These are phyloP conservation scores for Eucalyptus regnans DNA, from an alignment of 345 rosid species.

Conservation along the genomic window DNA sequence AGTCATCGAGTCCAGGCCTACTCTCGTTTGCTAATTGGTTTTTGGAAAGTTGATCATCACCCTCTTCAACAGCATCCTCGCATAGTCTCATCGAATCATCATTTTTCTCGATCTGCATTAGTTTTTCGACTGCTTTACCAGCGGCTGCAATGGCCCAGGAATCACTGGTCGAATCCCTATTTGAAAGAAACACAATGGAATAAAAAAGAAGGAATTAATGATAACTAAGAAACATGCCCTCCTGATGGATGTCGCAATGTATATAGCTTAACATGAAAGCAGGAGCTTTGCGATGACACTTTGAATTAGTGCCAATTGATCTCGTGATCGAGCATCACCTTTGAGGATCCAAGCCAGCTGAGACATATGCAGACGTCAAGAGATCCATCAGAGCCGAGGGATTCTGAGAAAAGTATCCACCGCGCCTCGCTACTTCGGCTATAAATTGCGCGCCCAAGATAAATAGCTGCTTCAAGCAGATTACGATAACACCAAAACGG, in stretches of 20 bases:
- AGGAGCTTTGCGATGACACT: not conserved
- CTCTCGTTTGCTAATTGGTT: not conserved
- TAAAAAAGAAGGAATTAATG: not conserved
- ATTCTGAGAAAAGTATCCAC: constrained; percentile 27
- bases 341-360: constrained; percentile 30
- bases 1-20: not conserved
- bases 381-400: constrained; percentile 21
- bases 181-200: not conserved
- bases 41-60: not conserved
- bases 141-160: constrained; percentile 25
- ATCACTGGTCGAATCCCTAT: constrained; percentile 7
- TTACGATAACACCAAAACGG: not conserved
- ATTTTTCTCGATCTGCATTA: constrained; percentile 9
- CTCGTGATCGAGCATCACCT: constrained; percentile 17
- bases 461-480: constrained; percentile 11
- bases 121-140: constrained; percentile 16
- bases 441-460: constrained; percentile 40
- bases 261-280: not conserved
- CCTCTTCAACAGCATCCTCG: not conserved
- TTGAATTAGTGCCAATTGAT: not conserved
- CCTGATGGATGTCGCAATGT: not conserved
- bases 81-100: not conserved
- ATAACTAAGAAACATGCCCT: not conserved
- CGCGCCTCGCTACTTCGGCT: constrained; percentile 19
- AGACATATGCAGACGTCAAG: constrained; percentile 20